Conservation (phyloP, 805 yeast species). For the Kluyveromyces siamensis region DNA sequence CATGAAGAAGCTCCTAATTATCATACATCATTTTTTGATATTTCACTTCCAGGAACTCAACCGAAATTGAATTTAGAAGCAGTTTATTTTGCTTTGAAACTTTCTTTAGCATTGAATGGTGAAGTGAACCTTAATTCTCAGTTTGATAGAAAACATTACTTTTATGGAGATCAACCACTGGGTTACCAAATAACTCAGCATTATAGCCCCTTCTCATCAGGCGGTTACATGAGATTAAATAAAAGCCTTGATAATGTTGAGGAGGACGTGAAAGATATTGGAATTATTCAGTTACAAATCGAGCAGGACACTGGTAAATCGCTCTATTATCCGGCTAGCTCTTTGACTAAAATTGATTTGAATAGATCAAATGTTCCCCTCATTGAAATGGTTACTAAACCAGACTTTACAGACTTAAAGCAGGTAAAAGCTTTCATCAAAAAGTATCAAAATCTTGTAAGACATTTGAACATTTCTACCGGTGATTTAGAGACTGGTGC, state of each 20-base stretch:
- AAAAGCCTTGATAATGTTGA: constrained; percentile 46
- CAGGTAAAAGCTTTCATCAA: constrained; percentile 73
- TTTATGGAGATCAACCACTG: constrained; percentile 91
- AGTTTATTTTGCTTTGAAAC: constrained; percentile 54
- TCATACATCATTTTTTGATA: constrained; percentile 68
- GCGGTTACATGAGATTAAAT: constrained; percentile 48
- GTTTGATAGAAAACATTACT: constrained; percentile 92
- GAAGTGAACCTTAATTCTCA: constrained; percentile 45
- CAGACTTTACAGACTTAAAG: constrained; percentile 62
- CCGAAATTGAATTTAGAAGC: constrained; percentile 76
- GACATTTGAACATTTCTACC: constrained; percentile 63
- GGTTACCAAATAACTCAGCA: constrained; percentile 96
- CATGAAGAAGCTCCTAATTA: constrained; percentile 50
- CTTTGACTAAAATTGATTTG: constrained; percentile 50
- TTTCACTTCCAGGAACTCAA: constrained; percentile 87
- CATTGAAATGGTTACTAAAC: constrained; percentile 85
- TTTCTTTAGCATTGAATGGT: constrained; percentile 64
- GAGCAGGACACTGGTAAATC: constrained; percentile 95
- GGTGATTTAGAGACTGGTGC: constrained; percentile 95
- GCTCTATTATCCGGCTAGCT: constrained; percentile 35
- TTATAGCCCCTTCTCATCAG: constrained; percentile 64
- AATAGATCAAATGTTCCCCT: constrained; percentile 82
- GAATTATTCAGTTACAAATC: constrained; percentile 73
- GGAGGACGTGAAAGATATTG: constrained; percentile 37
- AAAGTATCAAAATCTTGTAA: constrained; percentile 65